A percentile compares a stretch with the other conserved stretches of the same genome.
These are phyloP conservation scores for Effrenium voratum DNA, from an alignment of 73 alveolate species.

Conservation along the genomic window DNA sequence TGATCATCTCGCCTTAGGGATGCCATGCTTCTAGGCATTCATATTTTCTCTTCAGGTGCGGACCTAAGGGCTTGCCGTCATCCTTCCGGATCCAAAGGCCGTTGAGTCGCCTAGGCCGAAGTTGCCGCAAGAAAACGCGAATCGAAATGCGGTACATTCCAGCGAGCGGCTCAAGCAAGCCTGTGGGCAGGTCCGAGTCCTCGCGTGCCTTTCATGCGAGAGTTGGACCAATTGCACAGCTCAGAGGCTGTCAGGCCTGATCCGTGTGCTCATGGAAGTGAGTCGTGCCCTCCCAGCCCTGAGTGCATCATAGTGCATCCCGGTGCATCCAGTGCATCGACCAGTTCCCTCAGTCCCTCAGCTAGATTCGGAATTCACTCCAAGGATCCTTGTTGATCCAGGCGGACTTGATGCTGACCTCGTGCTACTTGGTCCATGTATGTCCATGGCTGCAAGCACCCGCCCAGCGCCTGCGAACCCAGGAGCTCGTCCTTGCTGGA, in stretches of 20 bases:
- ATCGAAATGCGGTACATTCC: background rate
- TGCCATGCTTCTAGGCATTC: background rate
- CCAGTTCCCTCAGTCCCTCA: background rate
- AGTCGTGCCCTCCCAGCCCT: background rate
- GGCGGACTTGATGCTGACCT: conserved; percentile 41
- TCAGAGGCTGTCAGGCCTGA: no score
- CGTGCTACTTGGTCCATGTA: no score
- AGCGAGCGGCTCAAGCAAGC: background rate
- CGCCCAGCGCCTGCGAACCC: background rate
- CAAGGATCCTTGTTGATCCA: conserved; percentile 27
- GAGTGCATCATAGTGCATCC: background rate
- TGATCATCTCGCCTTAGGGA: conserved; percentile 23
- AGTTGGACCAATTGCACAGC: background rate
- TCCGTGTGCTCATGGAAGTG: background rate
- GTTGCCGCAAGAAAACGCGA: background rate
- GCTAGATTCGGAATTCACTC: background rate
- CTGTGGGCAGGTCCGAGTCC: background rate
- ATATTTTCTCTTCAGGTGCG: background rate
- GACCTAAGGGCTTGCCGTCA: conserved; percentile 47
- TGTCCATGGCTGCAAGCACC: background rate
- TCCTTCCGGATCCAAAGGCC: conserved; percentile 70
- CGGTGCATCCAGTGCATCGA: background rate
- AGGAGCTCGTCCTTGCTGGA: background rate
- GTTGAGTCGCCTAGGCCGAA: conserved; percentile 12
- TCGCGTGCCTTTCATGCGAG: background rate